Base-by-base conservation (phyloP, 2,329 filamentous ascomycete species). In the Fusarium pininemorale region DNA sequence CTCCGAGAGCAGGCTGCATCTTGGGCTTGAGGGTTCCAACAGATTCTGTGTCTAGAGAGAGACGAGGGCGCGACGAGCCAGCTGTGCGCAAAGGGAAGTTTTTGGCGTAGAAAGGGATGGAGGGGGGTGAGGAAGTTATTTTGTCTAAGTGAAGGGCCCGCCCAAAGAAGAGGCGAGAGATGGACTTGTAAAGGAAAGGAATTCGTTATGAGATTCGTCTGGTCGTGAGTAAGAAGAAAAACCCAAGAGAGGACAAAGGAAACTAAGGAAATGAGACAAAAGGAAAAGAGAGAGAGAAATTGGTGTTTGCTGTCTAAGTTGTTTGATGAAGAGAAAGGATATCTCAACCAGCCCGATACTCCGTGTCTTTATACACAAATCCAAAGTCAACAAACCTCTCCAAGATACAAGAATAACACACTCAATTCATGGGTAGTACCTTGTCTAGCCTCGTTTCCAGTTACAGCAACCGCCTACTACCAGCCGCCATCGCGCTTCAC, bases 1-100 rank as follows among this genome's bases (percentile, higher is more conserved):
- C 92, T 77, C 93, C 92, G 82, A 92, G 85, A 83, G 87, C 82
- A 82, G 90, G 84, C 67, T 81, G 81, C 86, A 87, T 88, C 70
- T 75, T 85, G 78, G 55, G 28, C 22, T 63, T 69, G 59, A 78
- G 38, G 57, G 72, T 70, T 39, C 72, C 67, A 50, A 62, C 69
- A n/a, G 80, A 71, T 70, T 70, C 45, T 44, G 84, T 87, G 63
- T 83, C 78, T 63, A 87, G 79, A 18, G 83, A 84, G 57, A 87
- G 85, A 38, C 79, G 80, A 39, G 86, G 86, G 60, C 83, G 74
- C 68, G 83, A 77, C 32, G 78, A 79, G 71, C 80, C 78, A 47
- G 82, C 81, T 62, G 85, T 87, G 66, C 81, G 83, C 76, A 84
- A 70, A 75, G 84, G 80, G 77, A 84, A 69, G 77, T 83, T 81